These are phyloP conservation scores for Linanthus parryae DNA, from an alignment of 148 eudicot species.

Conservation along the genomic window DNA sequence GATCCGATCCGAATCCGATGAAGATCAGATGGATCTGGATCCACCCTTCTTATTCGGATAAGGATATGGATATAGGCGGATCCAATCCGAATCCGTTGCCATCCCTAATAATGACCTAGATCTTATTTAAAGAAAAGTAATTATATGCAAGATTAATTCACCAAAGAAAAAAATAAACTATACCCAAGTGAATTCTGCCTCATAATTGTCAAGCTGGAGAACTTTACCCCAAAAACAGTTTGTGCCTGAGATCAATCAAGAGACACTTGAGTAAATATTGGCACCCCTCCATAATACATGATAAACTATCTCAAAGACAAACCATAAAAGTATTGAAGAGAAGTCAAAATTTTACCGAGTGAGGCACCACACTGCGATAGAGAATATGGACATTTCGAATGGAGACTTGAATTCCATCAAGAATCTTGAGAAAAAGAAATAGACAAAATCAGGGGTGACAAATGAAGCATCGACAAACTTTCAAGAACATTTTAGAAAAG, in stretches of 20 bases:
- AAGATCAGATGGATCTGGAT: too few species aligned
- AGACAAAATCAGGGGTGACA: constrained; percentile 3
- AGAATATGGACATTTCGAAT: constrained; percentile 78
- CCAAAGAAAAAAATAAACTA: neutral
- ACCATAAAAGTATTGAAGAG: neutral
- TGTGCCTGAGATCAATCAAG: constrained; percentile 35
- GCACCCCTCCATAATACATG: too few species aligned
- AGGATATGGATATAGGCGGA: too few species aligned
- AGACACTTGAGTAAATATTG: neutral
- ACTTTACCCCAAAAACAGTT: constrained; percentile 60
- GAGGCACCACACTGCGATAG: constrained; percentile 44
- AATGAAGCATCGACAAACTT: neutral
- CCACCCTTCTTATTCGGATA: too few species aligned
- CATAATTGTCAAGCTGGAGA: constrained; percentile 67
- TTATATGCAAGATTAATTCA: neutral
- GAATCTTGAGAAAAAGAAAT: constrained; percentile 44
- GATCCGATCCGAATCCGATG: too few species aligned
- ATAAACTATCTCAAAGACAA: neutral
- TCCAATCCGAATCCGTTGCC: too few species aligned
- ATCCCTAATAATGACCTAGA: too few species aligned
- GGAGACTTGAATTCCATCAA: constrained; percentile 87
- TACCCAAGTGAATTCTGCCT: constrained; percentile 71
- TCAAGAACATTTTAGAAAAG: too few species aligned
- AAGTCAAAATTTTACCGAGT: constrained; percentile 40
- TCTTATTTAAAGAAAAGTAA: too few species aligned